phyloP scores from a whole-genome alignment of 768 basidiomycete species.

The Obba rivulosa region DNA sequence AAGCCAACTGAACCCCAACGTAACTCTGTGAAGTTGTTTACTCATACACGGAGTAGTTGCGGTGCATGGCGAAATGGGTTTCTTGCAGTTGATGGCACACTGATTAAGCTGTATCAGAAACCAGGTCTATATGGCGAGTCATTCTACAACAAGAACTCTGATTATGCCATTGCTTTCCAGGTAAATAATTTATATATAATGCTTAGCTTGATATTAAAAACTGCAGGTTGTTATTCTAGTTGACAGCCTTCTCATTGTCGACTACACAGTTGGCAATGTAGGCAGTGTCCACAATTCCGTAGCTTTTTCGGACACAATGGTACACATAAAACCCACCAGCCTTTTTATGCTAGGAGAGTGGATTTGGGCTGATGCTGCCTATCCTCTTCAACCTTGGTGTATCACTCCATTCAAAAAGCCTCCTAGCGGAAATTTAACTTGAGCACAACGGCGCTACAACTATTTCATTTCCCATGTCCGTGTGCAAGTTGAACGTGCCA shows the following conservation, averaged over 20 bases:
- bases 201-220: conserved; percentile 10
- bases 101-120: conserved; percentile 18
- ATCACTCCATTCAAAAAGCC: conserved; percentile 19
- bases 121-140: conserved; percentile 5
- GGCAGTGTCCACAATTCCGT: conserved; percentile 30
- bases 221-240: neutral
- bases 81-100: conserved; percentile 28
- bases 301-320: conserved; percentile 23
- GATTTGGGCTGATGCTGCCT: conserved; percentile 29
- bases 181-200: neutral
- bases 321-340: conserved; percentile 16
- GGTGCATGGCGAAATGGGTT: conserved; percentile 26
- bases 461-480: conserved; percentile 5
- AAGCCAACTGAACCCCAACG: neutral
- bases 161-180: conserved; percentile 6
- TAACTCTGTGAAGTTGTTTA: neutral
- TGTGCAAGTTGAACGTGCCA: too few relatives aligned
- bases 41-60: conserved; percentile 3
- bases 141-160: conserved; percentile 7
- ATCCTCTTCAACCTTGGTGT: conserved; percentile 17
- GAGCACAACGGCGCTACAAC: conserved; percentile 1
- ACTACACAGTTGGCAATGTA: conserved; percentile 25
- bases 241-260: conserved; percentile 18
- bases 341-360: conserved; percentile 17
- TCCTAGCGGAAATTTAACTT: neutral